Evolutionary conservation across 768 basidiomycete species (phyloP).

Genomic region (Lentinula guzmanii): DNA sequence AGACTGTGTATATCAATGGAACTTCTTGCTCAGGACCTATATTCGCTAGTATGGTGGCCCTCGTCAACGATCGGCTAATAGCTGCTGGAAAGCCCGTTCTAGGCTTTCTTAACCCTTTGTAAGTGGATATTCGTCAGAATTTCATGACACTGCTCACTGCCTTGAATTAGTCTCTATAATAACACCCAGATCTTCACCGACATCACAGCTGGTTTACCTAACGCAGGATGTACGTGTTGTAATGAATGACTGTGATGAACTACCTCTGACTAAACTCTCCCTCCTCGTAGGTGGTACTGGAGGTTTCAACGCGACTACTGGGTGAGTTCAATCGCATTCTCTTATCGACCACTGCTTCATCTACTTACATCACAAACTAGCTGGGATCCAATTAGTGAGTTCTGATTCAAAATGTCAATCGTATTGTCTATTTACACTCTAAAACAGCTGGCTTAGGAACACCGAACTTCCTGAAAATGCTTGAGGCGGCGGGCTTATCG

Average conservation of each 20-base stretch:
- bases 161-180: slow-evolving; percentile 2
- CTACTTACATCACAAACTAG: not conserved
- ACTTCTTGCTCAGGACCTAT: slow-evolving; percentile 40
- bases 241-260: not conserved
- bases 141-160: not conserved
- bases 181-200: slow-evolving; percentile 8
- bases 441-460: slow-evolving; percentile 3
- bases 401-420: not conserved
- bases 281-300: not conserved
- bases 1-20: slow-evolving; percentile 21
- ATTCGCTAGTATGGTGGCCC: slow-evolving; percentile 37
- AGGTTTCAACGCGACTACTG: not conserved
- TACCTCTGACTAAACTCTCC: not conserved
- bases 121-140: not conserved
- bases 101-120: slow-evolving; percentile 40
- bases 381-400: slow-evolving; percentile 2
- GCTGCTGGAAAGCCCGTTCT: slow-evolving; percentile 24
- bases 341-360: not conserved
- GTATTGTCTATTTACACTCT: not conserved
- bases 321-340: not conserved
- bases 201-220: slow-evolving; percentile 5
- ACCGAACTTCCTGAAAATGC: slow-evolving; percentile 1
- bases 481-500: not conserved
- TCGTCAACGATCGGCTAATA: slow-evolving; percentile 38
- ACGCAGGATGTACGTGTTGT: slow-evolving; percentile 1